phyloP scores from a whole-genome alignment of 345 rosid species.

The Nasturtium officinale region DNA sequence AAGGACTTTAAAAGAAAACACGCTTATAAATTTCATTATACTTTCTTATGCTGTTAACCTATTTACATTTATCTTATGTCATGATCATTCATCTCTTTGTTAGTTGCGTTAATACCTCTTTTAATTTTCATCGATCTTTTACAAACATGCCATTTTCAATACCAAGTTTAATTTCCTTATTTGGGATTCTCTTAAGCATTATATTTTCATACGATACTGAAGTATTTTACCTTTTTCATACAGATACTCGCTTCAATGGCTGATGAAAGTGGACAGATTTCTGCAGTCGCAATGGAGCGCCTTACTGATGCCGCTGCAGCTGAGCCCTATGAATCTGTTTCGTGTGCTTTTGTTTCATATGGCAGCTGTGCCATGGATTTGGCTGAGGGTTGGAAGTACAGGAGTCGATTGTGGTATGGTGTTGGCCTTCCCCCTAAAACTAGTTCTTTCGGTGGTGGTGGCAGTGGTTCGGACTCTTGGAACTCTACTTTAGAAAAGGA shows the following conservation, averaged over 20 bases:
- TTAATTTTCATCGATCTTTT: background rate
- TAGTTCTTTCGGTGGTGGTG: constrained; percentile 81
- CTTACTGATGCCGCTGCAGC: constrained; percentile 97
- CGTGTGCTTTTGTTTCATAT: constrained; percentile 96
- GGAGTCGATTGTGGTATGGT: constrained; percentile 97
- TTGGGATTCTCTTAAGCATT: constrained; percentile 8
- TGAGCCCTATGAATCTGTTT: constrained; percentile 96
- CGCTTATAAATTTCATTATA: background rate
- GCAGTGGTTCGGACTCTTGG: constrained; percentile 93
- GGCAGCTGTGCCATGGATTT: constrained; percentile 94
- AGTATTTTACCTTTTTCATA: constrained; percentile 26
- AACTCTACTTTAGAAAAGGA: constrained; percentile 83
- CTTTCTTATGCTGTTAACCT: constrained; percentile 5
- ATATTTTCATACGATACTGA: constrained; percentile 23
- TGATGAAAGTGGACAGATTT: constrained; percentile 92
- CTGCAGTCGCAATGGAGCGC: constrained; percentile 90
- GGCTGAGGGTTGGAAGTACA: constrained; percentile 97
- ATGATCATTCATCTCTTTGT: background rate
- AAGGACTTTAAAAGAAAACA: constrained; percentile 1
- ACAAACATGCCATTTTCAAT: constrained; percentile 21
- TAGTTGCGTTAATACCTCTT: constrained; percentile 13
- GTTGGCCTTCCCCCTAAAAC: constrained; percentile 76
- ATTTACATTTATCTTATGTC: constrained; percentile 7
- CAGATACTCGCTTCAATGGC: constrained; percentile 99
- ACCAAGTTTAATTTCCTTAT: background rate